Evolutionary conservation across 768 basidiomycete genomes (phyloP), one percentile per base, ranked within the genome.

Genomic region (Mycena olivaceomarginata): DNA sequence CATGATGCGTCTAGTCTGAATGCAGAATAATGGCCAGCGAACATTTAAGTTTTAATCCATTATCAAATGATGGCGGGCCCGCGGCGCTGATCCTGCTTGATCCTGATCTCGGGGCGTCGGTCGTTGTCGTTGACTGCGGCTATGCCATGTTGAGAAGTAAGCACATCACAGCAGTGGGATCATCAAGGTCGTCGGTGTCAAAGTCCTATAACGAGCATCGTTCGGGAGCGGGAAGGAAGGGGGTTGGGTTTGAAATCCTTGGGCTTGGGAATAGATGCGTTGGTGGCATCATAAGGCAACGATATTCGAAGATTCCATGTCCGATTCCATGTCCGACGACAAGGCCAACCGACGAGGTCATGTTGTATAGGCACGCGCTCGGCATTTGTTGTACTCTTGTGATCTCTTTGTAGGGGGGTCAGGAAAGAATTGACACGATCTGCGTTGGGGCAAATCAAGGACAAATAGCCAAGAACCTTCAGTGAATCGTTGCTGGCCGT

Each of bases 81-180:
- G 2, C 31, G 67, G 15, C 48, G 43, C 46, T 66, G 67, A 68
- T 68, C 56, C 31, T 57, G 68, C 59, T 69, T 66, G 67, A 68
- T 68, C 56, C 31, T 57, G 68, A 69, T 69, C 53, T 69, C 56
- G 68, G 59, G 68, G 68, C 37, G 22, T 25, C 65, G 65, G 10
- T 66, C 37, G 22, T 5, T 51, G 66, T 51, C 62, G 20, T 41
- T 41, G 31, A 45, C 43, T 10, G 25, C 57, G 57, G 57, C 57
- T n/a, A 37, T 22, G 59, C 59, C 31, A 60, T 15, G 31, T 60
- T 60, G 59, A 31, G 31, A 60, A 15, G 13, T n/a, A 56, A 12
- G 53, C 8, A 56, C 20, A 20, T n/a, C 31, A 31, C 3, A 31
- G 31, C 2, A 39, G 31, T 15, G 8, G 25, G 31, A 31, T n/a